Base-by-base conservation (phyloP, 1,139 yeast species). In the Sugiyamaella japonica region DNA sequence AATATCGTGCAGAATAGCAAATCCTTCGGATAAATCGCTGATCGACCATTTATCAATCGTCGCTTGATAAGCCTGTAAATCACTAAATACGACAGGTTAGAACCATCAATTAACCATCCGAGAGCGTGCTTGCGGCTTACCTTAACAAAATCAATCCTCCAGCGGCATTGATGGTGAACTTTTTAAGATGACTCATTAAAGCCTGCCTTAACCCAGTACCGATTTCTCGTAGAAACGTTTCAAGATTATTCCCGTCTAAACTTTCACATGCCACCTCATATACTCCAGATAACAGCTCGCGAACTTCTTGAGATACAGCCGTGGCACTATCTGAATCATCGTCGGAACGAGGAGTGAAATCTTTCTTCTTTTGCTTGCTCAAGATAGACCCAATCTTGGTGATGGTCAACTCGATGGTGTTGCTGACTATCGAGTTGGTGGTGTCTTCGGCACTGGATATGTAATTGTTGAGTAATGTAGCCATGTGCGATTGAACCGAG, bases 91-190 rank as follows among this genome's bases (percentile, higher is more conserved):
- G 45, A 12, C 12, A 25, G 7, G 51, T 49, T 48, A 44, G 25
- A 16, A 9, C 8, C 15, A 6, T 3, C 3, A 10, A 23, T 5
- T 12, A 20, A 20, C 47, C 10, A n/a, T n/a, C n/a, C n/a, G n/a
- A n/a, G n/a, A n/a, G 13, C n/a, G 15, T 31, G n/a, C 34, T 12
- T 23, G 17, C 10, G 16, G 48, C 55, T 36, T 50, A 55, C 58
- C 58, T 86, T 0, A 96, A 86, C n/a, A 89, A 79, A 15, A 86
- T 82, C 56, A 86, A 78, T 28, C 96, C 97, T 51, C 98, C 98
- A 9, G 85, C 80, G 2, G 90, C 83, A 63, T 83, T 88, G 56
- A 90, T 89, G 37, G 82, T 81, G 67, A 83, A 87, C 65, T 84
- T 86, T 60, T 85, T 85, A 66, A 86, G 85, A 68, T 91, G 97